These are phyloP conservation scores for Cocos nucifera DNA, from an alignment of 176 grass and related monocot species.

Conservation along the genomic window DNA sequence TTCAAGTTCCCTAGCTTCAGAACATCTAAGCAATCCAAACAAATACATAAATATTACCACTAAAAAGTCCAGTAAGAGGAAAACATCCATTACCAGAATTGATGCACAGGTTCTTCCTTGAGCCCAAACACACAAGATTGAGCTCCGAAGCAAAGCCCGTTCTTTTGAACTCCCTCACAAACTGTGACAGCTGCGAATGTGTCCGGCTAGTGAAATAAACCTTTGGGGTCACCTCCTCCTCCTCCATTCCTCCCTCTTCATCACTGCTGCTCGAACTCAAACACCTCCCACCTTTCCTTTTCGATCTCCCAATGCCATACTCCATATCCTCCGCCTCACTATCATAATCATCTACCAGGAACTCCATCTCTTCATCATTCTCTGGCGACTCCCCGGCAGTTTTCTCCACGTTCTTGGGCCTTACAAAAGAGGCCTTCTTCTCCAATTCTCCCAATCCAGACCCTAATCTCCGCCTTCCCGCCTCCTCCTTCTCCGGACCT, in stretches of 20 bases:
- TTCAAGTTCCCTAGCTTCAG: conserved; percentile 54
- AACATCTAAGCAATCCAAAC: conserved; percentile 40
- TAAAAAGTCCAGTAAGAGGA: no score
- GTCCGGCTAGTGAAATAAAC: conserved; percentile 82
- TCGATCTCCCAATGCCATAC: conserved; percentile 6
- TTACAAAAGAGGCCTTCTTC: conserved; percentile 1
- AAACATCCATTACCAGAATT: conserved; percentile 50
- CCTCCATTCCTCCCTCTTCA: conserved; percentile 31
- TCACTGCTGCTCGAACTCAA: conserved; percentile 39
- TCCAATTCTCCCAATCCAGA: background rate
- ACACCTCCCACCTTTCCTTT: conserved; percentile 30
- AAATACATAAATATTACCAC: no score
- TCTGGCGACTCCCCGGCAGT: background rate
- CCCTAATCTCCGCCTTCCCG: conserved; percentile 8
- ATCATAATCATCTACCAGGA: conserved; percentile 70
- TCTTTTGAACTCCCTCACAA: conserved; percentile 76
- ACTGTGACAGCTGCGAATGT: conserved; percentile 87
- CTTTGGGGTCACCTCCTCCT: conserved; percentile 71
- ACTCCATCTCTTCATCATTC: conserved; percentile 40
- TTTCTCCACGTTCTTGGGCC: conserved; percentile 11
- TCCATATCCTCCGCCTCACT: conserved; percentile 32
- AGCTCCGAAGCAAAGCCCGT: conserved; percentile 38
- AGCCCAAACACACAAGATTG: conserved; percentile 62
- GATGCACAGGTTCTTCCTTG: conserved; percentile 82
- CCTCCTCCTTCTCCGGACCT: conserved; percentile 27